Evolutionary conservation across 2,329 filamentous ascomycete genomes (phyloP).

Genomic region (Aspergillus sp.): DNA sequence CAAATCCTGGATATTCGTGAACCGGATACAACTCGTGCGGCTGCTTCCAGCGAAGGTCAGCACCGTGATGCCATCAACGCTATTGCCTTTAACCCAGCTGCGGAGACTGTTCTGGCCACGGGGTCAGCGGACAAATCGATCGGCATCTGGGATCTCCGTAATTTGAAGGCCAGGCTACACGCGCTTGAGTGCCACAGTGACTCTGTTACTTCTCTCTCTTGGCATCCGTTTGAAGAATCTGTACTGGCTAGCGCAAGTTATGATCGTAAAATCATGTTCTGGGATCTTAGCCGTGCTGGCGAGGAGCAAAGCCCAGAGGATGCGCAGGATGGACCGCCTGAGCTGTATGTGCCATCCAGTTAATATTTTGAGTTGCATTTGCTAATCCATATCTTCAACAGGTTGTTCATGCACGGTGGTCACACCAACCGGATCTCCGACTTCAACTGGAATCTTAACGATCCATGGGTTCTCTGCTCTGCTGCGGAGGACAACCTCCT

Average conservation of each 20-base stretch:
- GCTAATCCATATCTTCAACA: constrained; percentile 29
- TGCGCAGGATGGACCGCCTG: constrained; percentile 87
- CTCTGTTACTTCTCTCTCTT: constrained; percentile 84
- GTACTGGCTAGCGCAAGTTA: constrained; percentile 90
- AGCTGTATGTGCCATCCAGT: constrained; percentile 62
- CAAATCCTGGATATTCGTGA: constrained; percentile 86
- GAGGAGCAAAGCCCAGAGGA: constrained; percentile 95
- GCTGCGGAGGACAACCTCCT: constrained; percentile 95
- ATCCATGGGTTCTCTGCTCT: constrained; percentile 93
- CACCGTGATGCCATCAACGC: constrained; percentile 93
- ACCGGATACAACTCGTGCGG: constrained; percentile 60
- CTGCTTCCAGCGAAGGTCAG: constrained; percentile 65
- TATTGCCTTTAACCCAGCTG: constrained; percentile 87
- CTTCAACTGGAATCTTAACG: constrained; percentile 96
- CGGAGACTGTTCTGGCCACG: constrained; percentile 86
- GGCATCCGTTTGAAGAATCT: constrained; percentile 87
- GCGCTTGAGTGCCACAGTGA: constrained; percentile 81
- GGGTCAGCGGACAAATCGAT: constrained; percentile 94
- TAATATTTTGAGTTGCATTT: not conserved
- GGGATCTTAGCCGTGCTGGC: constrained; percentile 87
- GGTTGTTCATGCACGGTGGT: constrained; percentile 96
- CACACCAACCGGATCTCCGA: constrained; percentile 96
- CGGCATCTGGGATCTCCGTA: constrained; percentile 90
- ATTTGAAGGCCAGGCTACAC: constrained; percentile 85
- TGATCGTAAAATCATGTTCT: constrained; percentile 90